Evolutionary conservation across 345 rosid genomes (phyloP).

Genomic region (Dimocarpus longan): DNA sequence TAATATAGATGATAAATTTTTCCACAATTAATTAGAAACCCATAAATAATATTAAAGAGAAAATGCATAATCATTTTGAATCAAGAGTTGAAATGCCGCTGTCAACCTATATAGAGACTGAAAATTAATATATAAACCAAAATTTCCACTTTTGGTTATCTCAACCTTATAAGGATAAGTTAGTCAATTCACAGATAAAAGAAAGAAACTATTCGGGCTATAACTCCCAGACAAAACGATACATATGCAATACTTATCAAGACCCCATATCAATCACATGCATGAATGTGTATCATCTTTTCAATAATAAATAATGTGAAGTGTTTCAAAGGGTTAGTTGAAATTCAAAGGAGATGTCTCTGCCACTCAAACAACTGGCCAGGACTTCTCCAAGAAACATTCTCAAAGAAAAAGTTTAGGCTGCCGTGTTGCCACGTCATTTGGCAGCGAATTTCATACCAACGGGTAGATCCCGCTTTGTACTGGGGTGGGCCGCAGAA

Average conservation of each 20-base stretch:
- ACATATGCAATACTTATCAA: neutral
- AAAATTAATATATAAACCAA: too few relatives aligned
- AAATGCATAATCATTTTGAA: too few relatives aligned
- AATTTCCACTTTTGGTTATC: too few relatives aligned
- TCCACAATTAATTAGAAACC: too few relatives aligned
- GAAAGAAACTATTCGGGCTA: neutral
- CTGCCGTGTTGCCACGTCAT: constrained; percentile 34
- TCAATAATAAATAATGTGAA: neutral
- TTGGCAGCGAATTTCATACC: neutral
- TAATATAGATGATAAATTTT: too few relatives aligned
- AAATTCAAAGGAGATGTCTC: neutral
- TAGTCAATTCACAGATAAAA: neutral
- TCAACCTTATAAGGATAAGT: neutral
- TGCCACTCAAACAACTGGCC: constrained; percentile 43
- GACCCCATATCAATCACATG: neutral
- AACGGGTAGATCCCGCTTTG: neutral
- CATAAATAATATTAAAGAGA: too few relatives aligned
- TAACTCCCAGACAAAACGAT: neutral
- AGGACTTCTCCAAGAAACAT: constrained; percentile 18
- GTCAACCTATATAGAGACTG: too few relatives aligned
- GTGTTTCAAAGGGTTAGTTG: neutral
- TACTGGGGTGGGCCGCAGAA: neutral
- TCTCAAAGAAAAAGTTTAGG: constrained; percentile 27
- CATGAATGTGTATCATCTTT: neutral
- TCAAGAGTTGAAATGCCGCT: too few relatives aligned